A percentile compares a stretch with the other conserved stretches of the same genome.
Conservation (phyloP, 257 asterid genomes). For the Solanum sejunctum region DNA sequence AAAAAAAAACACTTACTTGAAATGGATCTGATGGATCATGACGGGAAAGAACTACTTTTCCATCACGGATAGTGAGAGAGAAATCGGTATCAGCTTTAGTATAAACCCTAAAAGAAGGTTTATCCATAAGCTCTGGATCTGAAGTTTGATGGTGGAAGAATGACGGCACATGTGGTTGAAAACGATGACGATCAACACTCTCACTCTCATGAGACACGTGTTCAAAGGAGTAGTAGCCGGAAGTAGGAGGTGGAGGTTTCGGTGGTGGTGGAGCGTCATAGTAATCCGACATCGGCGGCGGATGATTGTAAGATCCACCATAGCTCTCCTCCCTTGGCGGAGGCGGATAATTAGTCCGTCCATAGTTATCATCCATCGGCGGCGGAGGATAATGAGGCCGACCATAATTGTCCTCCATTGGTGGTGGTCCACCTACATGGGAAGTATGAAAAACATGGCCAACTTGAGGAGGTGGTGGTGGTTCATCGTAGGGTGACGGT, state of each 20-base stretch:
- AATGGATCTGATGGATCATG: conserved; percentile 52
- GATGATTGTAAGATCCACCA: not conserved
- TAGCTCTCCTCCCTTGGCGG: not conserved
- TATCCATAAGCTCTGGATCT: conserved; percentile 14
- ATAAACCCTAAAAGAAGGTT: conserved; percentile 57
- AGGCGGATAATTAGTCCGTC: not conserved
- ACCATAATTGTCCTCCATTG: not conserved
- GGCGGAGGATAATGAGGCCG: conserved; percentile 3
- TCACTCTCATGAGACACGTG: conserved; percentile 15
- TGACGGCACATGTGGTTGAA: conserved; percentile 22
- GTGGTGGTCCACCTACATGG: conserved; percentile 12
- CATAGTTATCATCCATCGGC: not conserved
- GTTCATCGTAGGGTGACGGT: conserved; percentile 4
- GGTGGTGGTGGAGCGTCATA: conserved; percentile 11
- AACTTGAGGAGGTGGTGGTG: conserved; percentile 24
- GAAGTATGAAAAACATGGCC: conserved; percentile 18
- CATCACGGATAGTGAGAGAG: conserved; percentile 64
- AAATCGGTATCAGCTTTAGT: conserved; percentile 51
- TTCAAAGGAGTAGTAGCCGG: not conserved
- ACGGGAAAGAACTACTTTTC: conserved; percentile 54
- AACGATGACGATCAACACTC: not conserved
- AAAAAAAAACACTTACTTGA: conserved; percentile 25
- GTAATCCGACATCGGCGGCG: not conserved
- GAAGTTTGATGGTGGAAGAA: conserved; percentile 10
- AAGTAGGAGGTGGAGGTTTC: not conserved